Conservation (phyloP, 768 basidiomycete genomes). For the Suillus subaureus region DNA sequence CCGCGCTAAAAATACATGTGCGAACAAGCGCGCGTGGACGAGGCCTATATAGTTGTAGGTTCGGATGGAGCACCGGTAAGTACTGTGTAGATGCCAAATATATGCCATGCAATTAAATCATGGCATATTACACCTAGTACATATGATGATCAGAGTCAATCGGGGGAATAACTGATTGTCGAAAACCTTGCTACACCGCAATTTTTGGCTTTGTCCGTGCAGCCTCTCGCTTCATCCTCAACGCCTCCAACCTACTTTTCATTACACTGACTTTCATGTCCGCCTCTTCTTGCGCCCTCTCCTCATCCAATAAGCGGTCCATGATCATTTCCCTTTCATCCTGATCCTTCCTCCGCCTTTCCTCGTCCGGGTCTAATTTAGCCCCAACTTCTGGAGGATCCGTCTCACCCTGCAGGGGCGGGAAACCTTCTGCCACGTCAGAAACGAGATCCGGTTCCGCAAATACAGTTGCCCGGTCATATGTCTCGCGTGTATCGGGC, state of each 20-base stretch:
- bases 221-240: constrained; percentile 50
- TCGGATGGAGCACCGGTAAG: neutral
- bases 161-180: neutral
- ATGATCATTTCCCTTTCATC: constrained; percentile 84
- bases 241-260: constrained; percentile 64
- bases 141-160: neutral
- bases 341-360: constrained; percentile 53
- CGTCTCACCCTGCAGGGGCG: constrained; percentile 21
- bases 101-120: neutral
- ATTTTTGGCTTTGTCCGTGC: constrained; percentile 25
- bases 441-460: constrained; percentile 65
- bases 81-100: neutral
- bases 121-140: neutral
- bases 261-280: constrained; percentile 71
- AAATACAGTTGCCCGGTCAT: constrained; percentile 68
- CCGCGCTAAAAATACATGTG: neutral
- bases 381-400: neutral
- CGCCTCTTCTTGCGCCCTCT: constrained; percentile 85
- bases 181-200: constrained; percentile 6
- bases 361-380: constrained; percentile 40
- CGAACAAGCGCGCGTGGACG: neutral
- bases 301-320: constrained; percentile 84
- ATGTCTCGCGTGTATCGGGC: constrained; percentile 48
- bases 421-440: constrained; percentile 52
- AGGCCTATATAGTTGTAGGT: neutral